Evolutionary conservation across 176 grass and related monocot genomes (phyloP).

Genomic region (Tillandsia leiboldiana): DNA sequence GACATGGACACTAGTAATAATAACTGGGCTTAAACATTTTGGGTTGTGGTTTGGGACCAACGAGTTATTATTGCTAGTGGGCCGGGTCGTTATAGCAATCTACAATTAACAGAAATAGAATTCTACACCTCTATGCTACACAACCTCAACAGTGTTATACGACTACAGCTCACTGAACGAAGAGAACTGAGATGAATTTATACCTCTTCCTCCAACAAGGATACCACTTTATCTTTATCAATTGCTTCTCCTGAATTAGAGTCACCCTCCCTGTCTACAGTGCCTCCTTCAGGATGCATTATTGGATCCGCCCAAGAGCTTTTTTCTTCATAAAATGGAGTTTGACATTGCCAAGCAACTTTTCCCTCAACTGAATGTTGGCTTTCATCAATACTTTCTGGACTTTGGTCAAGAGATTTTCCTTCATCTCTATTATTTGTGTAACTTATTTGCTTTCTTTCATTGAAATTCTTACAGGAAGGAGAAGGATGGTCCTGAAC

Average conservation of each 20-base stretch:
- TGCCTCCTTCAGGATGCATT: slow-evolving; percentile 1
- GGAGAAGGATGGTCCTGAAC: slow-evolving; percentile 12
- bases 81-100: no score
- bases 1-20: no score
- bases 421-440: slow-evolving; percentile 18
- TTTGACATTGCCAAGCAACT: neutral
- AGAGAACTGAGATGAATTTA: slow-evolving; percentile 11
- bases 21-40: no score
- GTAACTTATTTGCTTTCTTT: slow-evolving; percentile 18
- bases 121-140: neutral
- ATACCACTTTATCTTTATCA: slow-evolving; percentile 53
- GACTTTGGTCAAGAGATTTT: neutral
- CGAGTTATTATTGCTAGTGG: no score
- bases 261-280: slow-evolving; percentile 2
- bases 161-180: neutral
- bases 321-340: slow-evolving; percentile 14
- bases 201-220: slow-evolving; percentile 80
- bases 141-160: neutral
- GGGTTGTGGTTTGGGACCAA: no score
- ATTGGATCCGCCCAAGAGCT: slow-evolving; percentile 9
- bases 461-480: slow-evolving; percentile 1
- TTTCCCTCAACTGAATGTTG: slow-evolving; percentile 21
- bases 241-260: slow-evolving; percentile 11
- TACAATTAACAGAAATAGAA: neutral
- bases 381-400: slow-evolving; percentile 1